Evolutionary conservation across 2,329 filamentous ascomycete species (phyloP).

Genomic region (Colletotrichum karsti): DNA sequence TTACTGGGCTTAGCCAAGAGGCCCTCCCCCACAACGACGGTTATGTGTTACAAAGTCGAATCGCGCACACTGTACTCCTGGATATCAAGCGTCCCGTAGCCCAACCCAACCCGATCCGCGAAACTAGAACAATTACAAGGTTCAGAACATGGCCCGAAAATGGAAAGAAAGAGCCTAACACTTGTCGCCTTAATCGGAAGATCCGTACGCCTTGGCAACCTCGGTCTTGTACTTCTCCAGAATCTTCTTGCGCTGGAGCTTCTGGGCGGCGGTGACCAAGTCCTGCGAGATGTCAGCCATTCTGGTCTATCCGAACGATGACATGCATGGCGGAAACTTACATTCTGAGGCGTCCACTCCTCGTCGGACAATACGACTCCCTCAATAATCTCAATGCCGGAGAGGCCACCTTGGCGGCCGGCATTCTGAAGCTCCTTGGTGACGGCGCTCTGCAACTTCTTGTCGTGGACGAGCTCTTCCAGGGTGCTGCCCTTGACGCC

Average conservation of each 20-base stretch:
- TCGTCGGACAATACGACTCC: conserved; percentile 77
- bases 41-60: conserved; percentile 5
- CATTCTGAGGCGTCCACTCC: conserved; percentile 80
- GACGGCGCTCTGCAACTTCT: conserved; percentile 70
- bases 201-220: conserved; percentile 67
- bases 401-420: conserved; percentile 69
- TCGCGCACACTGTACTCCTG: conserved; percentile 24
- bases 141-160: conserved; percentile 2
- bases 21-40: background rate
- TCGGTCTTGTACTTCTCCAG: conserved; percentile 68
- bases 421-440: conserved; percentile 70
- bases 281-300: conserved; percentile 53
- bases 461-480: conserved; percentile 73
- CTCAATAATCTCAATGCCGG: conserved; percentile 75
- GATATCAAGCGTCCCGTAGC: conserved; percentile 25
- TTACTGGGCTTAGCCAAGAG: background rate
- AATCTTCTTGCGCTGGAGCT: conserved; percentile 76
- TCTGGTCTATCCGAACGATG: background rate
- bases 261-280: conserved; percentile 75
- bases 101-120: conserved; percentile 16
- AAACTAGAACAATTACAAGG: background rate
- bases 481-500: conserved; percentile 61
- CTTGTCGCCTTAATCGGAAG: conserved; percentile 31
- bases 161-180: background rate
- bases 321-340: conserved; percentile 51